Conservation (phyloP, 352 stramenopile genomes). For the Phytophthora vignae region DNA sequence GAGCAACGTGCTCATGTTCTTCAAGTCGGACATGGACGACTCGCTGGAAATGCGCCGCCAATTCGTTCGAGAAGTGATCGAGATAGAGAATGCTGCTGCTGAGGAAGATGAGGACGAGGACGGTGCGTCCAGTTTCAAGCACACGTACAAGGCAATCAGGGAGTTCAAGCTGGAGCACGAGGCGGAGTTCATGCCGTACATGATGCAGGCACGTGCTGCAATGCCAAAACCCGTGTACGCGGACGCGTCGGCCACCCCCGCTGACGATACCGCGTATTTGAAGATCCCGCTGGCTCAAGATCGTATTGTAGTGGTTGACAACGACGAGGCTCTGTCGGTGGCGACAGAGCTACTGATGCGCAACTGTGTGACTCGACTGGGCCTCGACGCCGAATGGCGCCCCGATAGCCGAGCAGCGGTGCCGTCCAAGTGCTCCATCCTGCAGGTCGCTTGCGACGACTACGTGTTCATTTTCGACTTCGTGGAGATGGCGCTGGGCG, state of each 20-base stretch:
- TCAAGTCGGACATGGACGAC: conserved; percentile 59
- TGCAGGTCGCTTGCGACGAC: conserved; percentile 72
- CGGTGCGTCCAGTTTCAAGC: conserved; percentile 34
- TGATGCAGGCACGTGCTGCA: conserved; percentile 44
- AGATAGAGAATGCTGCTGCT: conserved; percentile 50
- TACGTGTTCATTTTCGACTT: conserved; percentile 81
- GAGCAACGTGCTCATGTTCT: conserved; percentile 65
- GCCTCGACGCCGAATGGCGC: conserved; percentile 79
- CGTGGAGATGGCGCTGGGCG: conserved; percentile 54
- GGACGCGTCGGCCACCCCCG: conserved; percentile 35
- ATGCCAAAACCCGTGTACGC: conserved; percentile 40
- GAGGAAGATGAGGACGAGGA: conserved; percentile 43
- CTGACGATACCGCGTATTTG: conserved; percentile 47
- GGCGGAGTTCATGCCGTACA: conserved; percentile 70
- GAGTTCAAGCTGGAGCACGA: conserved; percentile 78
- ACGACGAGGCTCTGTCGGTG: conserved; percentile 54
- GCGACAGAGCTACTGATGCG: conserved; percentile 62
- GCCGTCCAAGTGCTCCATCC: conserved; percentile 71
- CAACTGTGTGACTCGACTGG: conserved; percentile 46
- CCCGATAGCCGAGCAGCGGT: conserved; percentile 51
- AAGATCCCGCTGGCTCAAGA: conserved; percentile 55
- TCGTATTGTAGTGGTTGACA: conserved; percentile 66
- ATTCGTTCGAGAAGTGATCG: conserved; percentile 78
- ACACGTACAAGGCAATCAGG: conserved; percentile 53
- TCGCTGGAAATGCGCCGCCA: conserved; percentile 56